A percentile compares a stretch with the other conserved stretches of the same genome.
phyloP scores from a whole-genome alignment of 2,329 filamentous ascomycete species.

The Thielaviopsis cerberus region DNA sequence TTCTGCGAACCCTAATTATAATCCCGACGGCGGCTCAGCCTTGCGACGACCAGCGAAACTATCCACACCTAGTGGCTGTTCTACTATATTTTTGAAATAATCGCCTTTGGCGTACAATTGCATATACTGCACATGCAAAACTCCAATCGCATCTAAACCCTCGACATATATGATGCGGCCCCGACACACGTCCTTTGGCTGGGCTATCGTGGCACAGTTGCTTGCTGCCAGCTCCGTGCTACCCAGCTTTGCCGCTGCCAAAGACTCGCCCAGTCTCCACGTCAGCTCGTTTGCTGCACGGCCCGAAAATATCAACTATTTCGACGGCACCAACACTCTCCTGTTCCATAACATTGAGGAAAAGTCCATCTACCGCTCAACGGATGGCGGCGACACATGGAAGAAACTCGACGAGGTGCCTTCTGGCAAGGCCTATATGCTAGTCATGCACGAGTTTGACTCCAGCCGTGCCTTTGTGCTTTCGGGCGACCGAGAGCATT shows the following conservation, averaged over 20 bases:
- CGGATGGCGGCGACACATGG: conserved; percentile 68
- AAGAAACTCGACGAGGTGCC: conserved; percentile 43
- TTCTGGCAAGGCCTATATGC: conserved; percentile 39
- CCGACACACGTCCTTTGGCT: conserved; percentile 6
- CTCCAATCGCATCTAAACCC: background rate
- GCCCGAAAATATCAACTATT: conserved; percentile 63
- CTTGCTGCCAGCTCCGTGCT: conserved; percentile 4
- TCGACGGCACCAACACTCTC: conserved; percentile 70
- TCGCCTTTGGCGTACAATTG: background rate
- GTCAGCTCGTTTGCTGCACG: conserved; percentile 45
- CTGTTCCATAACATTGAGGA: conserved; percentile 51
- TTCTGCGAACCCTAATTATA: background rate
- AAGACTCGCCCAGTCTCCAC: conserved; percentile 49
- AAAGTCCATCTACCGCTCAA: conserved; percentile 55
- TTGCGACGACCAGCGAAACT: background rate
- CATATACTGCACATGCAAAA: background rate
- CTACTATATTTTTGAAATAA: background rate
- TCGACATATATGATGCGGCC: conserved; percentile 6
- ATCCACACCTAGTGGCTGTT: background rate
- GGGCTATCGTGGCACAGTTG: conserved; percentile 7
- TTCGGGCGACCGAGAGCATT: conserved; percentile 52
- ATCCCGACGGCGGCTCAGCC: background rate
- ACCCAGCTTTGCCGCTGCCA: conserved; percentile 19
- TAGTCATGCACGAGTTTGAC: conserved; percentile 66
- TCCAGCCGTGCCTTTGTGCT: conserved; percentile 62